Base-by-base conservation (phyloP, 2,329 filamentous ascomycete genomes). In the Colletotrichum tamarilloi region DNA sequence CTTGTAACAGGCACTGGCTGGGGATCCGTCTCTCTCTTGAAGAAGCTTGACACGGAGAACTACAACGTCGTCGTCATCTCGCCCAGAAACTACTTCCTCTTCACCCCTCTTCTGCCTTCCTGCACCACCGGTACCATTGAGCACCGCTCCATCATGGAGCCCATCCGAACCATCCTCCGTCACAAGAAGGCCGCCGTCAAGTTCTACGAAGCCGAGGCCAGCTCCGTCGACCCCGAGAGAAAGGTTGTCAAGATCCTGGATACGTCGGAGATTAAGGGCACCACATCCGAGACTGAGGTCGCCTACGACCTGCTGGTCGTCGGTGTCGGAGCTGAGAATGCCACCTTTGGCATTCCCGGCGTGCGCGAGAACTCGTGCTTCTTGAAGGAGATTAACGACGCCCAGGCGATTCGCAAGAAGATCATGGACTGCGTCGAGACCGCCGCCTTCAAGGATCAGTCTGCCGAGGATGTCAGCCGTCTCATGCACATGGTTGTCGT, bases 391-490 rank as follows among this genome's bases (percentile, higher is more conserved):
- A 98, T 99, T 81, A 92, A 90, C 77, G 97, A 99, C 83, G 97
- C 97, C 71, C 97, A 99, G 86, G 91, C 91, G 81, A 99, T 99
- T 82, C 95, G 97, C 81, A 98, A 96, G 89, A 95, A 95, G 85
- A 98, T 99, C 85, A 99, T 99, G 97, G 97, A 99, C 87, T 99
- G 97, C 83, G 95, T 98, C 78, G 97, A 99, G 87, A 98, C 96
- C 46, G 97, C 97, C 65, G 96, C 95, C 75, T 98, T 99, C 92
- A 98, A 98, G 90, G 96, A 95, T 81, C 97, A 99, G 87, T 88
- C 90, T 49, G 87, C 90, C 19, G 94, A 97, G 77, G 97, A 99
- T 86, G 88, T 97, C 81, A 93, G 97, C 87, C 95, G 97, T 77
- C 91, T 99, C 79, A 90, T 99, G 82, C 96, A 98, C 89, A 98